A percentile compares a stretch with the other conserved stretches of the same genome.
phyloP scores from a whole-genome alignment of 2,329 filamentous ascomycete genomes.

The Diaporthe ilicicola region DNA sequence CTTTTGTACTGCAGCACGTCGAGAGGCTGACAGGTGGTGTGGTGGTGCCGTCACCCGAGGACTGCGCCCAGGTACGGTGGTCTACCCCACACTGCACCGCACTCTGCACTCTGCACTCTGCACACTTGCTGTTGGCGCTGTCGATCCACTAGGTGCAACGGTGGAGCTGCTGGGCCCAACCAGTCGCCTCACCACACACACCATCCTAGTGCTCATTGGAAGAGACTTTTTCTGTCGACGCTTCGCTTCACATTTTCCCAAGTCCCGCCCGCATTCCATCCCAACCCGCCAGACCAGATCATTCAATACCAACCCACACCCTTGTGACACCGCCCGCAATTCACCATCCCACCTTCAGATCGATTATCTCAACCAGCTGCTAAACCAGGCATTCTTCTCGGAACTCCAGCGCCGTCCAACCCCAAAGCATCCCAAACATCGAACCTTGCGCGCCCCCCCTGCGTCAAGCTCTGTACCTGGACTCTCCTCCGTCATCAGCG shows the following conservation, averaged over 20 bases:
- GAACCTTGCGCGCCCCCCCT: background rate
- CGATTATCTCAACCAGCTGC: slow-evolving; percentile 6
- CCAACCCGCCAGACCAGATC: slow-evolving; percentile 19
- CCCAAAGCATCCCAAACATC: slow-evolving; percentile 2
- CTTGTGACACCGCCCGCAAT: slow-evolving; percentile 19
- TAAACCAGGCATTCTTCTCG: background rate
- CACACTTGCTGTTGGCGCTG: slow-evolving; percentile 3
- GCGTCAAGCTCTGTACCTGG: slow-evolving; percentile 13
- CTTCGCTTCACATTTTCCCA: slow-evolving; percentile 25
- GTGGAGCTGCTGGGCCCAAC: slow-evolving; percentile 17
- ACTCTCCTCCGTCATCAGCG: slow-evolving; percentile 19
- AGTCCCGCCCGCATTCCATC: slow-evolving; percentile 20
- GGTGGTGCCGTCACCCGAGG: background rate
- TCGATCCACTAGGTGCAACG: slow-evolving; percentile 19
- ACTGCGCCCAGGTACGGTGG: background rate
- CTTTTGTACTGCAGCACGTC: background rate
- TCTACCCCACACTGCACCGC: slow-evolving; percentile 22
- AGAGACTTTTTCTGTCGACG: slow-evolving; percentile 30
- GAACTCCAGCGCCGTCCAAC: background rate
- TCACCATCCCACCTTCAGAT: slow-evolving; percentile 15
- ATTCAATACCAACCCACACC: background rate
- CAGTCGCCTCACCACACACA: slow-evolving; percentile 10
- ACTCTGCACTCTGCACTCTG: background rate
- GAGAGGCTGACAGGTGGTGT: background rate
- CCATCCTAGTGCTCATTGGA: slow-evolving; percentile 26